Evolutionary conservation across 208 protist species (phyloP).

Genomic region (Trypanosoma brucei): DNA sequence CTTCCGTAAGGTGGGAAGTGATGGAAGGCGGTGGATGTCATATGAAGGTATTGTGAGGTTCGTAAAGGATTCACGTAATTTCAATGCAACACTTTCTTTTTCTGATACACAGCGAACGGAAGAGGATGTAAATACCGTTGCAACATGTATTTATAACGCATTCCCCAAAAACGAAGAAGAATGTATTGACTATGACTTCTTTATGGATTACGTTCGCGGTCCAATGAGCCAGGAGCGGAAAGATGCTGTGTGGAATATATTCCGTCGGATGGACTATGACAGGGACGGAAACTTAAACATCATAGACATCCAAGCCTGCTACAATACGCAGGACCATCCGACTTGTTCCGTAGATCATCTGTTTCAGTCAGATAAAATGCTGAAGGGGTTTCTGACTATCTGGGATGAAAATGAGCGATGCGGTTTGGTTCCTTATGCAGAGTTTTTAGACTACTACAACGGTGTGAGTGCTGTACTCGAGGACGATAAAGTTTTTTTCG

Average conservation of each 20-base stretch:
- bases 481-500: slow-evolving; percentile 76
- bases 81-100: slow-evolving; percentile 29
- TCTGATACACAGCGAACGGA: slow-evolving; percentile 39
- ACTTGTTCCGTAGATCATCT: slow-evolving; percentile 67
- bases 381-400: slow-evolving; percentile 77
- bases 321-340: slow-evolving; percentile 83
- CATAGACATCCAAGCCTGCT: slow-evolving; percentile 69
- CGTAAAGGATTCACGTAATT: slow-evolving; percentile 65
- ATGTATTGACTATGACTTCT: slow-evolving; percentile 78
- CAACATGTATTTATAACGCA: slow-evolving; percentile 45
- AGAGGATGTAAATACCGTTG: slow-evolving; percentile 30
- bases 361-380: slow-evolving; percentile 70
- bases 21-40: slow-evolving; percentile 85
- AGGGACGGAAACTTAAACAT: slow-evolving; percentile 69
- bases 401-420: slow-evolving; percentile 83
- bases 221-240: slow-evolving; percentile 83
- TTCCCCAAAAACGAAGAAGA: slow-evolving; percentile 66
- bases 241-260: slow-evolving; percentile 68
- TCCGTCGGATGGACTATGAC: slow-evolving; percentile 82
- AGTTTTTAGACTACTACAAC: slow-evolving; percentile 92
- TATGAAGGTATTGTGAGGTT: slow-evolving; percentile 55
- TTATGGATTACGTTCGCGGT: slow-evolving; percentile 82
- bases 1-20: slow-evolving; percentile 56
- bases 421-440: slow-evolving; percentile 73
- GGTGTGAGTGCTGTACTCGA: slow-evolving; percentile 86